Evolutionary conservation across 805 yeast species (phyloP).

Genomic region (Spathaspora girioi): DNA sequence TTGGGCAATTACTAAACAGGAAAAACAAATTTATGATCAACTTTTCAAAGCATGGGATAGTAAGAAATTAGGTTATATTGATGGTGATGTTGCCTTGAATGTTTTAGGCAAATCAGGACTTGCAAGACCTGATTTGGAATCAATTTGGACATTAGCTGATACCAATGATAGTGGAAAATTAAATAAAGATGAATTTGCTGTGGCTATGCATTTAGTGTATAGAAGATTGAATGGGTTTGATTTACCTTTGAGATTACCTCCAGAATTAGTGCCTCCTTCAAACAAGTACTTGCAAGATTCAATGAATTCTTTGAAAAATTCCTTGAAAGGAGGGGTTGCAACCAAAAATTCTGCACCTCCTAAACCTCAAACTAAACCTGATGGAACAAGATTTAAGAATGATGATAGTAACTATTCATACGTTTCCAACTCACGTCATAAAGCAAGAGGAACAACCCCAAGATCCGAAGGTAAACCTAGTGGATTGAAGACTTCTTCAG

Average conservation of each 20-base stretch:
- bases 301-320: constrained; percentile 65
- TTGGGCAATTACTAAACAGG: constrained; percentile 85
- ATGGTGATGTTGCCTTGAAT: constrained; percentile 77
- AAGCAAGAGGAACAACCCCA: constrained; percentile 28
- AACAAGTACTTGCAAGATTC: constrained; percentile 69
- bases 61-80: constrained; percentile 60
- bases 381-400: constrained; percentile 51
- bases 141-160: constrained; percentile 89
- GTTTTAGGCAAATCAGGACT: constrained; percentile 91
- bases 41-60: constrained; percentile 88
- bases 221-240: constrained; percentile 84
- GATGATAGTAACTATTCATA: constrained; percentile 70
- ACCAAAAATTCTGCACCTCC: constrained; percentile 11
- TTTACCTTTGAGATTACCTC: constrained; percentile 80
- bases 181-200: constrained; percentile 87
- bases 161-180: constrained; percentile 77
- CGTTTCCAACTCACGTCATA: constrained; percentile 63
- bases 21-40: constrained; percentile 79
- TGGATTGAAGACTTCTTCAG: constrained; percentile 18
- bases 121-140: constrained; percentile 77
- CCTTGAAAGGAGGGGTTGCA: constrained; percentile 40
- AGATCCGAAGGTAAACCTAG: constrained; percentile 9
- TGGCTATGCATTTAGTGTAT: constrained; percentile 96
- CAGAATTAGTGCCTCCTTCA: constrained; percentile 87
- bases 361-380: constrained; percentile 16